Conservation (phyloP, 2,329 filamentous ascomycete species). For the Monosporascus sp. region DNA sequence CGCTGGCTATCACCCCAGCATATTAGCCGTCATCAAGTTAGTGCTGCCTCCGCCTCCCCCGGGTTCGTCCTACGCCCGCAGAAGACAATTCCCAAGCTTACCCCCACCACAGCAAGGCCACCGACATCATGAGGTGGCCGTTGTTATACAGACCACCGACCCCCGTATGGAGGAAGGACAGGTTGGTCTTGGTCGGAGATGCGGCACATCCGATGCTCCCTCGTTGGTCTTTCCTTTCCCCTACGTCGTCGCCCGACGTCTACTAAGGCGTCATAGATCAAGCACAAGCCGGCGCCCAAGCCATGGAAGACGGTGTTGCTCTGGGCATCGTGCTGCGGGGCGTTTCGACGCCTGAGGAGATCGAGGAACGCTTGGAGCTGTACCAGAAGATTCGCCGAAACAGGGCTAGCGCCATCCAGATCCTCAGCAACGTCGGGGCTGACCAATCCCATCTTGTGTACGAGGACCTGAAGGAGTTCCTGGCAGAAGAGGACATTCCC, state of each 20-base stretch:
- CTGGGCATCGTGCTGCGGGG: constrained; percentile 24
- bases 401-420: constrained; percentile 20
- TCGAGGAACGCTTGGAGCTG: constrained; percentile 17
- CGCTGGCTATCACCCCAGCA: constrained; percentile 20
- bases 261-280: constrained; percentile 25
- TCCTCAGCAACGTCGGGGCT: constrained; percentile 25
- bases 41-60: not conserved
- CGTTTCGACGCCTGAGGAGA: constrained; percentile 11
- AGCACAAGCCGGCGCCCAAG: constrained; percentile 32
- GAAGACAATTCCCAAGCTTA: not conserved
- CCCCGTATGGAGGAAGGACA: constrained; percentile 26
- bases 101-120: constrained; percentile 26
- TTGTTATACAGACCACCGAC: constrained; percentile 30
- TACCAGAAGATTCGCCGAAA: constrained; percentile 21
- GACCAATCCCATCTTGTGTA: constrained; percentile 10
- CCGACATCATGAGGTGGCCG: constrained; percentile 30
- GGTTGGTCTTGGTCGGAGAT: constrained; percentile 30
- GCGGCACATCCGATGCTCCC: constrained; percentile 35
- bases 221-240: constrained; percentile 18
- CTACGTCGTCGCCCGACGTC: not conserved
- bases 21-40: constrained; percentile 24
- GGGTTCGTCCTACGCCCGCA: too few species aligned
- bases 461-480: constrained; percentile 1
- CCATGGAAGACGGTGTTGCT: constrained; percentile 31
- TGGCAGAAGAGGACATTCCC: not conserved